phyloP scores from a whole-genome alignment of 768 basidiomycete genomes.

The Collybia sordida region DNA sequence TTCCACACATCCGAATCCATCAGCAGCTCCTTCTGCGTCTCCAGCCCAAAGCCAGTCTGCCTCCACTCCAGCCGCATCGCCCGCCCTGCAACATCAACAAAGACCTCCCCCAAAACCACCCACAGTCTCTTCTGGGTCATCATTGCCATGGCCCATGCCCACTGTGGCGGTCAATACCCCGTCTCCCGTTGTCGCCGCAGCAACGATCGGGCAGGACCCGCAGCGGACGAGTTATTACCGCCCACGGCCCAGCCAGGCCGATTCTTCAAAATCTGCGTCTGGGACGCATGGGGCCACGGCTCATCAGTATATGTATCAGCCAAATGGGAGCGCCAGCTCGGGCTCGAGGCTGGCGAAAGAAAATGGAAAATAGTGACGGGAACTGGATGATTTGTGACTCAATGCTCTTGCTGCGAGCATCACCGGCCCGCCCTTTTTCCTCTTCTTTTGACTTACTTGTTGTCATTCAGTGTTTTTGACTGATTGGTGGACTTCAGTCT shows the following conservation, averaged over 20 bases:
- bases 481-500: no score
- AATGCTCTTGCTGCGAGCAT: no score
- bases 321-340: conserved; percentile 31
- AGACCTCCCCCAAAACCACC: conserved; percentile 20
- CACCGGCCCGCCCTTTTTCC: no score
- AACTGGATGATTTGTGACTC: no score
- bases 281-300: conserved; percentile 15
- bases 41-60: conserved; percentile 35
- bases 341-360: conserved; percentile 25
- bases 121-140: conserved; percentile 23
- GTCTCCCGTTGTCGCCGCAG: conserved; percentile 51
- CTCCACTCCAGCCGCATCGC: conserved; percentile 51
- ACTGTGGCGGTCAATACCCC: conserved; percentile 62
- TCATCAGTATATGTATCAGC: conserved; percentile 47
- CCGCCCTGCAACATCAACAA: conserved; percentile 47
- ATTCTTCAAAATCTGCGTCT: conserved; percentile 5
- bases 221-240: conserved; percentile 57
- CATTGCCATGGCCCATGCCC: conserved; percentile 71
- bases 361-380: conserved; percentile 26
- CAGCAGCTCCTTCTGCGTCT: conserved; percentile 17
- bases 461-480: no score
- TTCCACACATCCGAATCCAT: conserved; percentile 15
- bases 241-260: conserved; percentile 32
- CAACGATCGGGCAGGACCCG: conserved; percentile 35
- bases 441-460: no score